phyloP scores from a whole-genome alignment of 2,329 filamentous ascomycete genomes.

The Ilyonectria destructans region DNA sequence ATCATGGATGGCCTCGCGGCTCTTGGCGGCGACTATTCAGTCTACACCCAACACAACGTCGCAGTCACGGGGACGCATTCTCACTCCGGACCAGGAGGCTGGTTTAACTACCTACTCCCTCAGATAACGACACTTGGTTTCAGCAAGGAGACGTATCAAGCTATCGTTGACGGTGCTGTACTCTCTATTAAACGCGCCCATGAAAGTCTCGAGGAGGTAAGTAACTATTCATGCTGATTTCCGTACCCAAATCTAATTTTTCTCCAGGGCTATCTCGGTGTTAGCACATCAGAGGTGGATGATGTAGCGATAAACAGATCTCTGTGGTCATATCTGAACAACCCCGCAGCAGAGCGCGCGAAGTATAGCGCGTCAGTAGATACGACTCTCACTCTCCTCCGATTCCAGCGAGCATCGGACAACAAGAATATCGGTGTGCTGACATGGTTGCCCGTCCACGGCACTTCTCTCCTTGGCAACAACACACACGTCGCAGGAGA shows the following conservation, averaged over 20 bases:
- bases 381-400: conserved; percentile 81
- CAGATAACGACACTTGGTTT: conserved; percentile 93
- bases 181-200: conserved; percentile 89
- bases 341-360: conserved; percentile 82
- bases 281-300: conserved; percentile 78
- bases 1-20: conserved; percentile 82
- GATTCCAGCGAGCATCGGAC: conserved; percentile 82
- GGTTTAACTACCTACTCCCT: conserved; percentile 94
- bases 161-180: conserved; percentile 89
- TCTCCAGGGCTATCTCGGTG: conserved; percentile 75
- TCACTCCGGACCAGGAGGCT: conserved; percentile 91
- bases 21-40: conserved; percentile 80
- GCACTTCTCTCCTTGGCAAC: conserved; percentile 91
- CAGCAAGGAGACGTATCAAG: conserved; percentile 87
- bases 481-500: conserved; percentile 95
- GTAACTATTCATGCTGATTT: conserved; percentile 26
- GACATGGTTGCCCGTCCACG: conserved; percentile 94
- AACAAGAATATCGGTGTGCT: conserved; percentile 85
- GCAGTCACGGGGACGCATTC: conserved; percentile 95
- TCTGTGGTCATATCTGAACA: conserved; percentile 88
- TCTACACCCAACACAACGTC: conserved; percentile 86
- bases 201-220: conserved; percentile 62
- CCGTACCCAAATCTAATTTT: background rate
- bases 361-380: conserved; percentile 73
- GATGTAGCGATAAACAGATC: conserved; percentile 93